phyloP scores from a whole-genome alignment of 2,329 filamentous ascomycete species.

The Magnaporthiopsis poae region DNA sequence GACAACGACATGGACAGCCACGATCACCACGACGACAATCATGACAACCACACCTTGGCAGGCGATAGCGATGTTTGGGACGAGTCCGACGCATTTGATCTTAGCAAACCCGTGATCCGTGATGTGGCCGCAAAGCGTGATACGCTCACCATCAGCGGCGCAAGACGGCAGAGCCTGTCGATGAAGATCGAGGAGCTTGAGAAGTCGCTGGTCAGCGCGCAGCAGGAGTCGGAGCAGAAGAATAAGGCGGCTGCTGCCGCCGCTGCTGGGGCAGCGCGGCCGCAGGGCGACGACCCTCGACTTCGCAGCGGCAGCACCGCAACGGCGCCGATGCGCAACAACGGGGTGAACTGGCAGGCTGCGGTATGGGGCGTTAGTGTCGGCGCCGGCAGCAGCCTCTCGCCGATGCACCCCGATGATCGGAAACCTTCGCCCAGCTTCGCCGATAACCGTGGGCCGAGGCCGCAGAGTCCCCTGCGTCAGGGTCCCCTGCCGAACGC shows the following conservation, averaged over 20 bases:
- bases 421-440: background rate
- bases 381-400: background rate
- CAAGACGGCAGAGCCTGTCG: conserved; percentile 37
- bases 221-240: conserved; percentile 16
- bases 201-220: conserved; percentile 18
- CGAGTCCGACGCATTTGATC: conserved; percentile 5
- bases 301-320: background rate
- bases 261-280: background rate
- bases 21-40: background rate
- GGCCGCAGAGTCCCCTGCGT: conserved; percentile 9
- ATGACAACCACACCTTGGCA: background rate
- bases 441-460: background rate
- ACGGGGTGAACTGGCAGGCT: background rate
- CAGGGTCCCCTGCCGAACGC: background rate
- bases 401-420: background rate
- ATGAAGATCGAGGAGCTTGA: conserved; percentile 36
- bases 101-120: conserved; percentile 31
- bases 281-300: background rate
- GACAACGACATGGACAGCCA: background rate
- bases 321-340: background rate
- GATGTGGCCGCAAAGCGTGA: conserved; percentile 42
- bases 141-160: conserved; percentile 35
- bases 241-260: conserved; percentile 5
- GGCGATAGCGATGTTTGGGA: conserved; percentile 12
- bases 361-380: background rate